Evolutionary conservation across 371 early-diverging fungal species (phyloP), one percentile per base, ranked within the genome.

Genomic region (Mucor ambiguus): DNA sequence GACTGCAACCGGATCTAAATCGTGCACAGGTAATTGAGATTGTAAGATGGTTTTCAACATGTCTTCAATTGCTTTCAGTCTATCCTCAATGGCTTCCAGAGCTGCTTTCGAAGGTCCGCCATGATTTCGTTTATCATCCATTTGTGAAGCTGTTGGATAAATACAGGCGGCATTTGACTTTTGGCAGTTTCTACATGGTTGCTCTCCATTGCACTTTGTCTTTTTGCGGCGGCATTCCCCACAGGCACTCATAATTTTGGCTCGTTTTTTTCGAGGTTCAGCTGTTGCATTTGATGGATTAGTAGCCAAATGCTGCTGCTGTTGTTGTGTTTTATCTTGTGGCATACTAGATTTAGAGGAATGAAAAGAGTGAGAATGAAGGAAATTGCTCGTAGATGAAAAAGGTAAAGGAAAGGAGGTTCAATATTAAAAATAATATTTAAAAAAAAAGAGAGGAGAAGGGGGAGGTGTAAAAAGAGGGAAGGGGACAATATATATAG

Each of bases 211-310:
- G 57, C 88, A 87, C 70, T 86, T 86, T 56, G 84, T 85, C 64
- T 87, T 87, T 72, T 85, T 85, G 18, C 86, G 76, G 60, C 88
- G 75, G 61, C 88, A 87, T 67, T 85, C 85, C 24, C 81, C 69
- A 60, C 87, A 86, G 3, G 89, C 89, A 54, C 86, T 88, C 20
- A 86, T 80, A 41, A 88, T 87, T 66, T 87, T 87, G 44, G 83
- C 86, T 65, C 87, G 83, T 67, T 88, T 88, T 64, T 71, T 77
- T 57, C 76, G 79, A 46, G 78, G 78, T 22, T 69, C 67, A 37
- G 58, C 24, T 26, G 26, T 49, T 49, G 49, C 24, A 24, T 22
- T 26, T 1, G 49, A 9, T 20, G 24, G 3, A 11, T 22, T 22
- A 49, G 9, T 11, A 49, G 49, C 26, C 11, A 8, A 24, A 12